Conservation (phyloP, 2,329 filamentous ascomycete species). For the Pleoardoris graminearum region DNA sequence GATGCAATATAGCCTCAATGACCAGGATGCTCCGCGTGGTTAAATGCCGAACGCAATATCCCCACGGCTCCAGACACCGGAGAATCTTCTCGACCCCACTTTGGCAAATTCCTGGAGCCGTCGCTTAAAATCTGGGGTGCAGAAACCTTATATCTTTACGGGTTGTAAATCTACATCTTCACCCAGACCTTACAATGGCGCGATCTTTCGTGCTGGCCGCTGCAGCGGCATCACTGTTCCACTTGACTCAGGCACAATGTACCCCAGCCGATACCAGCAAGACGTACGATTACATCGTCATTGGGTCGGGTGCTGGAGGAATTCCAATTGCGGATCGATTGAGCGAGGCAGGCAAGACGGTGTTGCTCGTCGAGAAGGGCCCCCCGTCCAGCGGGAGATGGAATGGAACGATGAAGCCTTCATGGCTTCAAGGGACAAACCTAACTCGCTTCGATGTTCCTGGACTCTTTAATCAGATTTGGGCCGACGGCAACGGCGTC, state of each 20-base stretch:
- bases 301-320: slow-evolving; percentile 63
- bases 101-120: slow-evolving; percentile 10
- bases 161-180: background rate
- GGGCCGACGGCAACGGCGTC: slow-evolving; percentile 62
- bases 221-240: slow-evolving; percentile 14
- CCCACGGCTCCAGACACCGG: slow-evolving; percentile 11
- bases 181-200: slow-evolving; percentile 14
- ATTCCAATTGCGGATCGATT: slow-evolving; percentile 61
- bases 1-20: slow-evolving; percentile 2
- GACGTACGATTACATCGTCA: slow-evolving; percentile 64
- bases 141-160: slow-evolving; percentile 14
- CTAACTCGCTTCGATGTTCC: slow-evolving; percentile 71
- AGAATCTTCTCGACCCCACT: slow-evolving; percentile 14
- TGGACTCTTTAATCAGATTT: slow-evolving; percentile 69
- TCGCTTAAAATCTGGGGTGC: slow-evolving; percentile 20
- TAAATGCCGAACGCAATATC: slow-evolving; percentile 12
- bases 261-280: slow-evolving; percentile 32
- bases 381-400: slow-evolving; percentile 61
- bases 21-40: slow-evolving; percentile 5
- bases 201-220: slow-evolving; percentile 12
- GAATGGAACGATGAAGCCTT: slow-evolving; percentile 61
- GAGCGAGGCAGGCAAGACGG: slow-evolving; percentile 63
- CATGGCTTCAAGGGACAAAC: slow-evolving; percentile 64
- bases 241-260: slow-evolving; percentile 15
- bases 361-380: slow-evolving; percentile 57